Base-by-base conservation (phyloP, 148 eudicot species). In the Heliosperma pusillum region DNA sequence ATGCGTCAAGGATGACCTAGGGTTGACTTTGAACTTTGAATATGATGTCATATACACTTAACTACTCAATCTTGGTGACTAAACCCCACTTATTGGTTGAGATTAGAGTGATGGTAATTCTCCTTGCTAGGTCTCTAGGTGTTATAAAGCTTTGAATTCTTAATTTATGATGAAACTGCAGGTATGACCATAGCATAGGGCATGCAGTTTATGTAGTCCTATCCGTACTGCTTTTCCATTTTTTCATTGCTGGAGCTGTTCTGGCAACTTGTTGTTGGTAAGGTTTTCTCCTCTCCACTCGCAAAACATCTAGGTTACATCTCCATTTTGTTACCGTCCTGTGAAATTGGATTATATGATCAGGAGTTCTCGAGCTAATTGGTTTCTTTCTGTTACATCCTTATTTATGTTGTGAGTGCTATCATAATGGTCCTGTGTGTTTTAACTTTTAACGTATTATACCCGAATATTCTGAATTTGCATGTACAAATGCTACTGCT, bases 111-210 rank as follows among this genome's bases (percentile, higher is more conserved):
- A 12, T 3, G 70, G 52, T 40, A 29, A 22, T 64, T 33, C 19
- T n/a, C n/a, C n/a, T n/a, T n/a, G n/a, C 25, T 22, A 42, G 16
- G 19, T 50, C 65, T 55, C 5, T 5, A 24, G 70, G 29, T 75
- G 22, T 17, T 30, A 42, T 55, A 12, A 45, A 57, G 47, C 40
- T 77, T 59, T 71, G 4, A 47, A 4, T 64, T 75, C 5, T 67
- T 26, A 53, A 16, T 59, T 33, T 65, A 57, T 21, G 69, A 29
- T 21, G 26, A 80, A 76, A 74, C 79, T 83, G 85, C 97, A 95
- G 98, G 88, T 95, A 95, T 83, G 98, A 92, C 77, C 98, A 92
- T 63, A 95, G 96, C 82, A 71, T 85, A 19, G 93, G 87, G 55
- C 96, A 92, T 88, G 87, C 98, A 69, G 84, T 86, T 78, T 95